These are phyloP conservation scores for Epichloe hybrida DNA, from an alignment of 2,329 filamentous ascomycete species.

Conservation along the genomic window DNA sequence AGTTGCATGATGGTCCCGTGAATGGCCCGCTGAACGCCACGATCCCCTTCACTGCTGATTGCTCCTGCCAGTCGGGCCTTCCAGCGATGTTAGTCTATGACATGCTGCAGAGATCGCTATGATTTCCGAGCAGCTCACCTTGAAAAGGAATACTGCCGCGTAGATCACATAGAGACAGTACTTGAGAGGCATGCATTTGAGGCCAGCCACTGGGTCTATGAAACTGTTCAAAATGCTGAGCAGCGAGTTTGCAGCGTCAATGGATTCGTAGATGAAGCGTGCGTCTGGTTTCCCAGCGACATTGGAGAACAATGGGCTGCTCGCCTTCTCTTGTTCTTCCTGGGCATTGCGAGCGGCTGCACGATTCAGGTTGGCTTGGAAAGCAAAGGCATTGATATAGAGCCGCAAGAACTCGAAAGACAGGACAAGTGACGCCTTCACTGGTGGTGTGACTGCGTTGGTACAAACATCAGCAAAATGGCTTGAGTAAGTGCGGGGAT, in stretches of 20 bases:
- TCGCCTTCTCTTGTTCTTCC: conserved; percentile 23
- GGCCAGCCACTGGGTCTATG: conserved; percentile 42
- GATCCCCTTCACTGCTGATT: conserved; percentile 38
- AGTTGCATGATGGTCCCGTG: conserved; percentile 45
- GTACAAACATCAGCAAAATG: background rate
- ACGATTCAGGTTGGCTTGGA: conserved; percentile 53
- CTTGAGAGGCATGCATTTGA: conserved; percentile 50
- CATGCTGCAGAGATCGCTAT: no score
- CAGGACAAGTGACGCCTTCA: conserved; percentile 54
- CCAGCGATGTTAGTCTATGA: background rate
- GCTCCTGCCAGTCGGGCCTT: conserved; percentile 46
- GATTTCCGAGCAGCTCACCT: conserved; percentile 24
- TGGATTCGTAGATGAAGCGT: conserved; percentile 52
- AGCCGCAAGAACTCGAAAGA: conserved; percentile 61
- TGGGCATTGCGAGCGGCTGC: conserved; percentile 18
- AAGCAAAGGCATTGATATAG: conserved; percentile 64
- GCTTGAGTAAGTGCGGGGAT: background rate
- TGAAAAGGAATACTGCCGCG: conserved; percentile 51
- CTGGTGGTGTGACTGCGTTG: conserved; percentile 40
- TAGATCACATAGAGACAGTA: conserved; percentile 52
- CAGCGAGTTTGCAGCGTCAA: conserved; percentile 50
- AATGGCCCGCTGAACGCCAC: conserved; percentile 43
- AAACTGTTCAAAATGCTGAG: conserved; percentile 45
- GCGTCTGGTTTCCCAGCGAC: conserved; percentile 48
- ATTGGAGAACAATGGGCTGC: conserved; percentile 33